Conservation (phyloP, 1,284 basidiomycete species). For the Xerocomus amazonicus region DNA sequence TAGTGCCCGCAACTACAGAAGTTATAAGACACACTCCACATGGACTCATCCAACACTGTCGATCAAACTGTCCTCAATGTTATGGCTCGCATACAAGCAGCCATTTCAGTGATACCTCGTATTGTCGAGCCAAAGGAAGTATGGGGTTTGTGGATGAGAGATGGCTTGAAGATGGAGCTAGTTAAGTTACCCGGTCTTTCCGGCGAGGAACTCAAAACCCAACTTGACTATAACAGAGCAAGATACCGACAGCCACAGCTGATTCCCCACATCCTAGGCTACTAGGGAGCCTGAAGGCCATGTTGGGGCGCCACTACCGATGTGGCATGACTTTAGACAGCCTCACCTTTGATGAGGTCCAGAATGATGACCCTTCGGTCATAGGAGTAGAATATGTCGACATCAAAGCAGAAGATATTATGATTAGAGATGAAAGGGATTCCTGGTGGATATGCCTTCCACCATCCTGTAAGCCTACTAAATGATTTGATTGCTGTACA, state of each 20-base stretch:
- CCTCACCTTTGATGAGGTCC: not conserved
- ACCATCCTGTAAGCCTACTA: not conserved
- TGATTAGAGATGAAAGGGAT: not conserved
- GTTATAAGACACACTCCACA: too few relatives aligned
- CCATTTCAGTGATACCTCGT: not conserved
- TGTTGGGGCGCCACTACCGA: not conserved
- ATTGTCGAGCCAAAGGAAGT: not conserved
- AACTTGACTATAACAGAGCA: too few relatives aligned
- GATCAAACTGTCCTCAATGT: not conserved
- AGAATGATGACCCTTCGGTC: not conserved
- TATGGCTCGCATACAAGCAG: not conserved
- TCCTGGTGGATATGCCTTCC: not conserved
- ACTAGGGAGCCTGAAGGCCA: not conserved
- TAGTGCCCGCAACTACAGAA: too few relatives aligned
- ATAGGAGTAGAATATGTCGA: not conserved
- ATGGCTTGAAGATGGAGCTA: not conserved
- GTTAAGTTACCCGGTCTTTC: not conserved
- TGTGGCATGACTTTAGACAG: not conserved
- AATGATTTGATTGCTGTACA: not conserved
- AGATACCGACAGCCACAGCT: too few relatives aligned
- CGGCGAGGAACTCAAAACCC: too few relatives aligned
- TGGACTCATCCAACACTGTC: not conserved
- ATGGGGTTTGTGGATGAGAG: not conserved
- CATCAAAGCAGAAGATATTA: not conserved
- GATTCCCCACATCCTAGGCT: not conserved